phyloP scores from a whole-genome alignment of 306 rosid genomes.

The Begonia loranthoides region DNA sequence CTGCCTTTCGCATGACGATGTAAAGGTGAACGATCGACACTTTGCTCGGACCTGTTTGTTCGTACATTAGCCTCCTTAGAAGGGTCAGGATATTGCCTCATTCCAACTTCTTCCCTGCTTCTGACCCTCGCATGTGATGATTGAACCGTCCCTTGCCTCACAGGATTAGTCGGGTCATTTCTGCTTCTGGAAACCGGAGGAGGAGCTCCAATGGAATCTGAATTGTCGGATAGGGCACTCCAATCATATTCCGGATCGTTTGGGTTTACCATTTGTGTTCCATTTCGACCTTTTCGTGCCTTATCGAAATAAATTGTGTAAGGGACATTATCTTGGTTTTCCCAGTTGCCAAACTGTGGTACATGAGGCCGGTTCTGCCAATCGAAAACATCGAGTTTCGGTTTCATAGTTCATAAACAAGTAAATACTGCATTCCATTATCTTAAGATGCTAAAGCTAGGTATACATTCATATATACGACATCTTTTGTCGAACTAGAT shows the following conservation, averaged over 20 bases:
- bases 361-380: slow-evolving; percentile 78
- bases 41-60: neutral
- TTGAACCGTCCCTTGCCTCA: slow-evolving; percentile 15
- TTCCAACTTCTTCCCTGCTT: slow-evolving; percentile 45
- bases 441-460: too few species aligned
- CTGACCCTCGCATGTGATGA: slow-evolving; percentile 25
- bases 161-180: slow-evolving; percentile 16
- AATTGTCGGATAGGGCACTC: slow-evolving; percentile 23
- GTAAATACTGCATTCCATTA: neutral
- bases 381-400: neutral
- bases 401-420: neutral
- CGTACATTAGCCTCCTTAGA: neutral
- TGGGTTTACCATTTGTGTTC: slow-evolving; percentile 59
- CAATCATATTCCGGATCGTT: slow-evolving; percentile 70
- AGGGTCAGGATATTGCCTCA: neutral
- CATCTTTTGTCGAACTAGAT: neutral
- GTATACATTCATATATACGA: neutral
- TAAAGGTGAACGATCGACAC: neutral
- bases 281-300: slow-evolving; percentile 78
- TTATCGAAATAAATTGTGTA: slow-evolving; percentile 83
- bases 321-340: slow-evolving; percentile 67
- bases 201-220: slow-evolving; percentile 30
- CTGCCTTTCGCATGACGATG: neutral
- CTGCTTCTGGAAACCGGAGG: slow-evolving; percentile 25
- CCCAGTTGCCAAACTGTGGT: slow-evolving; percentile 91